A percentile compares a stretch with the other conserved stretches of the same genome.
Conservation (phyloP, 1,284 basidiomycete genomes). For the Coriolopsis trogii region DNA sequence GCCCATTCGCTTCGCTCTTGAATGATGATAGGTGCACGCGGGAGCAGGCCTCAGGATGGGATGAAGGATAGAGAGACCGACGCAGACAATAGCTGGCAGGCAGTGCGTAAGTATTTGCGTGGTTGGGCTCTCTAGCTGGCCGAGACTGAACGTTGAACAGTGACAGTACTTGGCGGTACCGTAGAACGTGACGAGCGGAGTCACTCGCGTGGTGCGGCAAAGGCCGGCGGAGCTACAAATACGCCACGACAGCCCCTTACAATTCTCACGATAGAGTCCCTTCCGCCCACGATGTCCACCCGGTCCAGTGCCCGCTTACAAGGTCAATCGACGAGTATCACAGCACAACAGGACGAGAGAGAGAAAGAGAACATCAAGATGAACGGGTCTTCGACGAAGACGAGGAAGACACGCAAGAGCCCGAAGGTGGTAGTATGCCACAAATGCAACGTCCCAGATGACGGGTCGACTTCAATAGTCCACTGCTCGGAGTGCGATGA, state of each 20-base stretch:
- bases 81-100: no score
- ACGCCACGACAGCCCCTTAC: background rate
- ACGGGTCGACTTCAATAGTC: constrained; percentile 85
- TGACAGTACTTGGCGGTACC: no score
- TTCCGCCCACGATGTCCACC: constrained; percentile 43
- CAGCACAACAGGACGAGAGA: constrained; percentile 1
- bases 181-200: no score
- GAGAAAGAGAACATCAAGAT: constrained; percentile 25
- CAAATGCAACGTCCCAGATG: constrained; percentile 64
- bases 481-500: constrained; percentile 70
- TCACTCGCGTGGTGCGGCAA: background rate
- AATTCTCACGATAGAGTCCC: constrained; percentile 1
- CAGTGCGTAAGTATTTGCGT: no score
- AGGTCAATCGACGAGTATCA: constrained; percentile 13
- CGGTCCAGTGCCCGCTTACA: constrained; percentile 38
- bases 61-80: no score
- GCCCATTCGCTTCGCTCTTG: no score
- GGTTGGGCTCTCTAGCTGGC: no score
- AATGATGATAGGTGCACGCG: no score
- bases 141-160: no score
- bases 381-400: constrained; percentile 19
- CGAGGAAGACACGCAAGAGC: constrained; percentile 24
- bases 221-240: constrained; percentile 9
- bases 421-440: constrained; percentile 53
- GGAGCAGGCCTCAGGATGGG: no score